Conservation (phyloP, 331 rosid species). For the Ulmus americana region DNA sequence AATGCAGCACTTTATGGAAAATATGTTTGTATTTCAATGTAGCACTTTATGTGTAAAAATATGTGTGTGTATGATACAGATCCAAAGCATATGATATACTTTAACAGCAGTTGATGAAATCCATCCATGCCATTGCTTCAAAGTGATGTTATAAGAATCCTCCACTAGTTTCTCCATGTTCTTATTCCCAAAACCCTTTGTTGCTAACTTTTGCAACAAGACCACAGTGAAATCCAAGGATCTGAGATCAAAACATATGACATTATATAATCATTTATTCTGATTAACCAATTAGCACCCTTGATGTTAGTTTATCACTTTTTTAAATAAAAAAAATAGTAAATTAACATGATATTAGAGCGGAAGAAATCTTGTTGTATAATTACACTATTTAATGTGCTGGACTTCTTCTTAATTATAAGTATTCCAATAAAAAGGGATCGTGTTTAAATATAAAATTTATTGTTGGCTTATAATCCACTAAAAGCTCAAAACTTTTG, state of each 20-base stretch:
- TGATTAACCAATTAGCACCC: background rate
- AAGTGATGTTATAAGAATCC: conserved; percentile 55
- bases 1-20: too few species aligned
- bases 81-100: conserved; percentile 22
- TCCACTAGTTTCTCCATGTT: conserved; percentile 67
- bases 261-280: background rate
- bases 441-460: too few species aligned
- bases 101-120: conserved; percentile 78
- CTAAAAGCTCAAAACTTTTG: too few species aligned
- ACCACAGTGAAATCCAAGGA: conserved; percentile 61
- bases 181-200: conserved; percentile 35
- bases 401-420: too few species aligned
- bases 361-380: background rate
- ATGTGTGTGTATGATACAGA: too few species aligned
- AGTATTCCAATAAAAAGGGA: too few species aligned
- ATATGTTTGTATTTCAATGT: too few species aligned
- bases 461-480: too few species aligned
- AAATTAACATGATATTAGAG: too few species aligned
- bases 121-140: conserved; percentile 90
- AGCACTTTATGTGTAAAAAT: too few species aligned
- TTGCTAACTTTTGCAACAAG: conserved; percentile 37
- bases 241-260: conserved; percentile 29
- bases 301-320: background rate
- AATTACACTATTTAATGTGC: background rate
- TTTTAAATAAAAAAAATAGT: too few species aligned